Percentiles rank a stretch among this genome's conserved stretches.
phyloP scores from a whole-genome alignment of 164 flowering plant species.

The Pachysandra terminalis region DNA sequence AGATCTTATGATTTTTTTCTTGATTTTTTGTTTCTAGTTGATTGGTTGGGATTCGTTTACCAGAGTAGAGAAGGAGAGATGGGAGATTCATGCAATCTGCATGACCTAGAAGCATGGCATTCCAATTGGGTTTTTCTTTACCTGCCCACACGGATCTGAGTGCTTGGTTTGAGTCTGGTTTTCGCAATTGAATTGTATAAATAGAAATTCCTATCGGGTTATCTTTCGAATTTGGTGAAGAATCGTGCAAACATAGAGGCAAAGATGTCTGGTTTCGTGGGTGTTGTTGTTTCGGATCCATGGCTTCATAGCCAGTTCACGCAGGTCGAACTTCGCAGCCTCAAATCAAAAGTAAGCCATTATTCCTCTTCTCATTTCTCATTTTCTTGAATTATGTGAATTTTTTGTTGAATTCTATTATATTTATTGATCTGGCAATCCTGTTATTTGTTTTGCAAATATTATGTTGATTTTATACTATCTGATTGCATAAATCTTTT shows the following conservation, averaged over 20 bases:
- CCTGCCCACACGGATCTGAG: slow-evolving; percentile 8
- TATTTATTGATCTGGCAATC: not conserved
- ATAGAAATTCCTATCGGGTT: not conserved
- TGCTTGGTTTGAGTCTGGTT: slow-evolving; percentile 5
- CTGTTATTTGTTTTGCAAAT: too few species aligned
- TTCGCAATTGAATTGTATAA: slow-evolving; percentile 10
- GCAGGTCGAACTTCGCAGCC: slow-evolving; percentile 64
- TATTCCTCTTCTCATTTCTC: not conserved
- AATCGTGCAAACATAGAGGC: slow-evolving; percentile 4
- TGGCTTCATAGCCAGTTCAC: slow-evolving; percentile 84
- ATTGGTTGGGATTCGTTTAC: not conserved
- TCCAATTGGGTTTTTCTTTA: slow-evolving; percentile 3
- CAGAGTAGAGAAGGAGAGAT: not conserved
- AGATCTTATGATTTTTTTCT: not conserved
- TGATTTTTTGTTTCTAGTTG: not conserved
- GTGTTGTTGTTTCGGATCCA: slow-evolving; percentile 71
- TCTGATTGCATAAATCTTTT: slow-evolving; percentile 12
- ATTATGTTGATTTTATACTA: not conserved
- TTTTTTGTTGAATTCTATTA: not conserved
- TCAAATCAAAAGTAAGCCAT: slow-evolving; percentile 51
- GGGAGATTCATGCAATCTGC: slow-evolving; percentile 10
- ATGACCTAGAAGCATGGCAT: not conserved
- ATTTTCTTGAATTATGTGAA: too few species aligned
- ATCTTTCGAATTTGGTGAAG: slow-evolving; percentile 5
- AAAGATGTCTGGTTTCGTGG: slow-evolving; percentile 64